Evolutionary conservation across 2,329 filamentous ascomycete species (phyloP), one percentile per base, ranked within the genome.

Genomic region (Penicillium vulpinum): DNA sequence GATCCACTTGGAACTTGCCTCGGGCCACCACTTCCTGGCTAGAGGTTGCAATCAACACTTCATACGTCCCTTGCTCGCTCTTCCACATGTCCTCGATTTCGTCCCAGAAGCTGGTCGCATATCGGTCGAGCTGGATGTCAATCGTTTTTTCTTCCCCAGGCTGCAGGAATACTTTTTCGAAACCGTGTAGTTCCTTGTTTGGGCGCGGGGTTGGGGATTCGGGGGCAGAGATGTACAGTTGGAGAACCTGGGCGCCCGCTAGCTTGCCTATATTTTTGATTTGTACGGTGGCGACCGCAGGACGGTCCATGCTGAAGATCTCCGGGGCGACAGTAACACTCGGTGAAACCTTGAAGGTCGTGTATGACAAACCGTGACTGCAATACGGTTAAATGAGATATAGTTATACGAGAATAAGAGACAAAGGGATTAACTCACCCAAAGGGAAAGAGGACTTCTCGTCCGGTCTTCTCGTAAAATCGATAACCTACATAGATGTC

Each of bases 401-500:
- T 13, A 24, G 7, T 38, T 51, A 48, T 48, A 57, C 18, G 5
- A 26, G 26, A 28, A 33, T 33, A 41, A 5, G 31, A 58, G 8
- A 45, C 10, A 3, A 44, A 24, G 11, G 26, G 22, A 31, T 16
- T 8, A 36, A 58, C 63, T 54, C 54, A 67, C 65, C 66, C 90
- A 70, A 94, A 93, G 51, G 88, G 83, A 73, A 92, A 92, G 41
- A 88, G 80, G 1, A 87, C 83, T 4, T 81, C 78, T 16, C 84
- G 80, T 43, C 85, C 80, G 9, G 83, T 81, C 64, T 83, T 85
- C 68, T 93, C 89, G 70, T 91, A 93, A 76, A 86, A 91, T 24
- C 89, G 81, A 75, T 93, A 93, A 4, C 90, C 90, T 35, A 92
- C 80, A 72, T 90, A 92, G 21, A 93, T 78, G 57, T 90, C 89